A percentile compares a stretch with the other conserved stretches of the same genome.
Evolutionary conservation across 306 rosid species (phyloP).

Genomic region (Citrullus mucosospermus): DNA sequence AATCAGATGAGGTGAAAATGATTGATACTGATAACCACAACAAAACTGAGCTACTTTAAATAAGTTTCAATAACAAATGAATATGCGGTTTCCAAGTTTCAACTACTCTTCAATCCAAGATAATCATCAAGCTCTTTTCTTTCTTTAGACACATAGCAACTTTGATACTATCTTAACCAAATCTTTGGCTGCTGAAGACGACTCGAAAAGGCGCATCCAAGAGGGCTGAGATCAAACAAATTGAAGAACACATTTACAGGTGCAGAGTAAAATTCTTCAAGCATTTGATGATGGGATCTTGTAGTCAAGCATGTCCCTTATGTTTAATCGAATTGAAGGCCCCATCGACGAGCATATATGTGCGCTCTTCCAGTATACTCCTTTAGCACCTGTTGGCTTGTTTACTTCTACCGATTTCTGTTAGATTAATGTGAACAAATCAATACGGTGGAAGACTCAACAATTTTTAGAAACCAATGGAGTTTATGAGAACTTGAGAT

Average conservation of each 20-base stretch:
- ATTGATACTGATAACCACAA: neutral
- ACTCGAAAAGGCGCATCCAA: neutral
- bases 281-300: slow-evolving; percentile 37
- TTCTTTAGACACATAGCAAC: neutral
- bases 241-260: slow-evolving; percentile 42
- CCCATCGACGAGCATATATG: slow-evolving; percentile 97
- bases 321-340: slow-evolving; percentile 75
- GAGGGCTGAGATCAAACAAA: slow-evolving; percentile 1
- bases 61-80: slow-evolving; percentile 1
- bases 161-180: neutral
- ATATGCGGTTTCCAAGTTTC: neutral
- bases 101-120: neutral
- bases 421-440: slow-evolving; percentile 2
- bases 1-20: neutral
- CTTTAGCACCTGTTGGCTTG: slow-evolving; percentile 90
- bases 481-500: neutral
- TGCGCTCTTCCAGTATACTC: slow-evolving; percentile 97
- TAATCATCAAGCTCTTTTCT: neutral
- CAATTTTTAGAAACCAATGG: neutral
- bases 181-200: neutral
- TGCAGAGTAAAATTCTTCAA: slow-evolving; percentile 21
- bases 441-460: neutral
- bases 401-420: slow-evolving; percentile 91
- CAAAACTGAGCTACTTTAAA: slow-evolving; percentile 1
- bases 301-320: slow-evolving; percentile 83